Base-by-base conservation (phyloP, 2,329 filamentous ascomycete genomes). In the Neonectria coccinea region DNA sequence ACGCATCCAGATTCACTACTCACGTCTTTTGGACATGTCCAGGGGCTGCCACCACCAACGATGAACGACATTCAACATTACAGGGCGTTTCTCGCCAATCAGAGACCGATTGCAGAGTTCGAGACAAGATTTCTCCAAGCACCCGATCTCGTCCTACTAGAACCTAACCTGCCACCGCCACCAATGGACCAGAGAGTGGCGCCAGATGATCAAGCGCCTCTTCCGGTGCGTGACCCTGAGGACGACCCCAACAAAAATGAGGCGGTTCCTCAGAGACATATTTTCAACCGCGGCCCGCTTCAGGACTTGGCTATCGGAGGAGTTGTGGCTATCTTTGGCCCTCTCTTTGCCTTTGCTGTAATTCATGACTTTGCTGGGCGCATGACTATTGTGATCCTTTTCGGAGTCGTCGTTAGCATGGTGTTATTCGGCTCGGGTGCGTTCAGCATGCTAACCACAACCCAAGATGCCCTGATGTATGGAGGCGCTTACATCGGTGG, bases 121-220 rank as follows among this genome's bases (percentile, higher is more conserved):
- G 91, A 93, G 75, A 83, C 84, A 2, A 81, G 81, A 4, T 92
- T 92, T 70, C 82, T 92, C 5, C 83, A 87, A 42, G 77, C 79
- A 4, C 74, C 79, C 12, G 78, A 84, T 67, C 81, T 91, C 12
- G 75, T 91, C 20, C 81, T 80, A 6, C 47, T 77, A 11, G 64
- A 61, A 14, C 59, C 56, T 16, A 20, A 20, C n/a, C n/a, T 20
- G 4, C 59, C 56, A 6, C 64, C 44, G 6, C 59, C 36, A 9
- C 59, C 56, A 11, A 50, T 53, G n/a, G 56, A 54, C 7, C 60
- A 65, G 27, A 61, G 56, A 16, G 36, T n/a, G 14, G 54, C 56
- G 18, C 55, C 25, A 10, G 59, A 69, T 1, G 73, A 73, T 31
- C 60, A 47, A 50, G 11, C 41, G n/a, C 41, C 59, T 7, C 59